Base-by-base conservation (phyloP, 306 rosid genomes). In the Cyamopsis tetragonoloba region DNA sequence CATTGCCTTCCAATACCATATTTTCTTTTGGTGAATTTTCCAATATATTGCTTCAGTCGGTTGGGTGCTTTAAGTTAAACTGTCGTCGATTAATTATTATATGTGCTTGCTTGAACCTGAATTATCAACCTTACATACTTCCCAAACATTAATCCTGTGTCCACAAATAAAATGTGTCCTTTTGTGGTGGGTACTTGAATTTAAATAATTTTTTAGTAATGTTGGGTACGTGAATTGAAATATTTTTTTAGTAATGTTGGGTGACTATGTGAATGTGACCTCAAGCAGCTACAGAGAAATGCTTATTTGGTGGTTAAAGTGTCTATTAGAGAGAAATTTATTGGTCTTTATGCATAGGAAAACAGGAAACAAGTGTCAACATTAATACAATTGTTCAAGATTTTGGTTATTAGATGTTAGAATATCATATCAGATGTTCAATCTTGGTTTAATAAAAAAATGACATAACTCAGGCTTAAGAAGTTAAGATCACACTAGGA, bases 351-450 rank as follows among this genome's bases (percentile, higher is more conserved):
- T 60, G 31, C 47, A 60, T 42, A 17, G 23, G 2, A 48, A 24
- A 72, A 48, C 61, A 50, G 7, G n/a, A 62, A 49, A 49, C 63
- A 62, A 26, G 6, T 49, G 77, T 72, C 70, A 49, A 72, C 31
- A 4, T 47, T 47, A 24, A 61, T 22, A 22, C 0, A 38, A 61
- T 20, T 7, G 34, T 9, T 23, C n/a, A 24, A 38, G 10, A n/a
- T 6, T 13, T 0, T n/a, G n/a, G n/a, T n/a, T n/a, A n/a, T n/a
- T 37, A 19, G 30, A 19, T 26, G 26, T 53, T 11, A 10, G 27
- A 37, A 39, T 27, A 26, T 4, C 7, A 46, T 65, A 10, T 6
- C 9, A 14, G 19, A 44, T 18, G 50, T 24, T 64, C 28, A 46
- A 3, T 39, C 17, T 32, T 23, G 22, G 62, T 20, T 61, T 31